Base-by-base conservation (phyloP, 2,329 filamentous ascomycete genomes). In the Fragosphaeria purpurea region DNA sequence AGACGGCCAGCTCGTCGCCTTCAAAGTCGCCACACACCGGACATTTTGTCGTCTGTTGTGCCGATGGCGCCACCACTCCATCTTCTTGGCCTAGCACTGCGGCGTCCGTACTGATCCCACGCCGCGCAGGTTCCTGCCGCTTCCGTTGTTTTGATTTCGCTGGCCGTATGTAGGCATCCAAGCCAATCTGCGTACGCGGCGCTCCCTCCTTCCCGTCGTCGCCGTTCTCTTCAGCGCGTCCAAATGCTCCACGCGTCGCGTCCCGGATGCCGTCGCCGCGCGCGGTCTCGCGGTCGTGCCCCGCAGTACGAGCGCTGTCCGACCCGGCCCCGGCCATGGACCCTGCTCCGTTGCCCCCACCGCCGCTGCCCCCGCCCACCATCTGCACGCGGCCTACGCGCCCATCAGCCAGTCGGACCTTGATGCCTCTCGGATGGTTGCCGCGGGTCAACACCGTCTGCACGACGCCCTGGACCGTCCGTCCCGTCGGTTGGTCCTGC, bases 371-470 rank as follows among this genome's bases (percentile, higher is more conserved):
- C 37, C 41, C 53, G 12, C 66, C 70, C 64, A 87, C 73, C 43
- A 73, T 70, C 65, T 90, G 86, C 33, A 91, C 86, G 12, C 86
- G 70, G 2, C 86, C 86, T 3, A 91, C 78, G 32, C 83, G 74
- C 1, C 86, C 86, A 62, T 86, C 84, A 1, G 70, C 67, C 6
- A 91, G 70, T 3, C 86, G 78, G 31, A 90, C 85, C 65, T 90
- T 91, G 68, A 90, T 86, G 38, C 86, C 86, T 8, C 84, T 75
- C 3, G 85, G 84, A 59, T 91, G 86, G 57, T 90, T 79, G 32
- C 85, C 84, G 1, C 77, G 71, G 2, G 86, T 90, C 45, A 91
- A 71, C 0, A 90, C 64, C 44, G 88, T 78, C 48, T 75, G 73
- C 1, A 91, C 79, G 5, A 73, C 65, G 31, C 86, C 86, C 43